Base-by-base conservation (phyloP, 257 asterid genomes). In the Phtheirospermum japonicum region DNA sequence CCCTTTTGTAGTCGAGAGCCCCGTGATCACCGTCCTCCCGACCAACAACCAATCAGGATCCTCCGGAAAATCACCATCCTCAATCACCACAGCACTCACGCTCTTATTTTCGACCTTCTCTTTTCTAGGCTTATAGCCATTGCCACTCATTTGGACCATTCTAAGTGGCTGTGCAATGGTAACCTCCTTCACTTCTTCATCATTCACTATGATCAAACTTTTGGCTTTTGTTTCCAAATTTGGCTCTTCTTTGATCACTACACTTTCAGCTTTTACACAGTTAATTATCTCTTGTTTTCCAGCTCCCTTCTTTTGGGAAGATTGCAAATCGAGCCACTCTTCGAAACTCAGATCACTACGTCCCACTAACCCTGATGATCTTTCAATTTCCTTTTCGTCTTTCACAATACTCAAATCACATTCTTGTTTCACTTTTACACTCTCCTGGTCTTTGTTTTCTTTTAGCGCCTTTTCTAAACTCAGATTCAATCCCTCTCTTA, bases 41-140 rank as follows among this genome's bases (percentile, higher is more conserved):
- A 90, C 97, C 76, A 90, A 72, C 75, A 87, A 67, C 97, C 95
- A 90, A 23, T 76, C 92, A 1, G 79, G 78, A 61, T 85, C 92
- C 71, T 85, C 90, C 0, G 76, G 80, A 58, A 90, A 83, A 75
- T 90, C 95, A 16, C 95, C 95, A 76, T 85, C 82, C 71, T 90
- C 95, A 18, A 90, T 80, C 71, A 83, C 74, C 33, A 81, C 67
- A 36, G 83, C 37, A 62, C 90, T 87, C 13, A 81, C 70, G 28
- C 33, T 53, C 67, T 37, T 80, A 17, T 75, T 73, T 13, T 62
- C 76, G 12, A 26, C 60, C 63, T 55, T 79, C 42, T 53, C 75
- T 18, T n/a, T 67, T 59, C 75, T 74, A 36, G 74, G 30, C 64
- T 45, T 66, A 11, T 8, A 11, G 31, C 55, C 14, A 36, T 17